A percentile compares a stretch with the other conserved stretches of the same genome.
phyloP scores from a whole-genome alignment of 768 basidiomycete genomes.

The Suillus paluster region DNA sequence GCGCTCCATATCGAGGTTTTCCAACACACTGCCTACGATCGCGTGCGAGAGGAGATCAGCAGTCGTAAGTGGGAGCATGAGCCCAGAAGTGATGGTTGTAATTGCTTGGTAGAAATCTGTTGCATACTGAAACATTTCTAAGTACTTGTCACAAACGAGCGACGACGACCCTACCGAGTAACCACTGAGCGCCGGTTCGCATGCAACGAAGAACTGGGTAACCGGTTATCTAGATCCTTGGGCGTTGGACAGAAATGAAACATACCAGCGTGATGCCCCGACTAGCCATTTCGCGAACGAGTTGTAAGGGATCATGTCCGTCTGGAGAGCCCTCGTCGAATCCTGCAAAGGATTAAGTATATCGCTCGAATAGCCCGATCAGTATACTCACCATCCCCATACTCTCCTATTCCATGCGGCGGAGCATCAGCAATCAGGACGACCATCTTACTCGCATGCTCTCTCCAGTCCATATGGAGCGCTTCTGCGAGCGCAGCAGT shows the following conservation, averaged over 20 bases:
- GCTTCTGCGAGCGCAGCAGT: slow-evolving; percentile 91
- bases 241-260: not conserved
- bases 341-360: slow-evolving; percentile 48
- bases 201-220: slow-evolving; percentile 94
- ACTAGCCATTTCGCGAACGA: slow-evolving; percentile 89
- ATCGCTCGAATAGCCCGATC: not conserved
- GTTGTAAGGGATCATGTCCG: slow-evolving; percentile 85
- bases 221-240: slow-evolving; percentile 10
- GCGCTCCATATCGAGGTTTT: slow-evolving; percentile 98
- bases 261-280: slow-evolving; percentile 86
- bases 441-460: slow-evolving; percentile 89
- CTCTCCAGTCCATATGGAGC: slow-evolving; percentile 89
- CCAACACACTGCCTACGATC: slow-evolving; percentile 94
- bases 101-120: slow-evolving; percentile 96
- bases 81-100: slow-evolving; percentile 89
- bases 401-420: slow-evolving; percentile 96
- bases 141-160: slow-evolving; percentile 21
- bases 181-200: slow-evolving; percentile 93
- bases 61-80: slow-evolving; percentile 95
- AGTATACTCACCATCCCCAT: slow-evolving; percentile 79
- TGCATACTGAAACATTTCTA: slow-evolving; percentile 61
- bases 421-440: slow-evolving; percentile 98
- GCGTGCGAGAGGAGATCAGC: slow-evolving; percentile 94
- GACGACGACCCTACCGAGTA: slow-evolving; percentile 66
- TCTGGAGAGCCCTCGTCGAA: slow-evolving; percentile 95